Evolutionary conservation across 495 filamentous ascomycete species (phyloP).

Genomic region (Staphylotrichum longicolle): DNA sequence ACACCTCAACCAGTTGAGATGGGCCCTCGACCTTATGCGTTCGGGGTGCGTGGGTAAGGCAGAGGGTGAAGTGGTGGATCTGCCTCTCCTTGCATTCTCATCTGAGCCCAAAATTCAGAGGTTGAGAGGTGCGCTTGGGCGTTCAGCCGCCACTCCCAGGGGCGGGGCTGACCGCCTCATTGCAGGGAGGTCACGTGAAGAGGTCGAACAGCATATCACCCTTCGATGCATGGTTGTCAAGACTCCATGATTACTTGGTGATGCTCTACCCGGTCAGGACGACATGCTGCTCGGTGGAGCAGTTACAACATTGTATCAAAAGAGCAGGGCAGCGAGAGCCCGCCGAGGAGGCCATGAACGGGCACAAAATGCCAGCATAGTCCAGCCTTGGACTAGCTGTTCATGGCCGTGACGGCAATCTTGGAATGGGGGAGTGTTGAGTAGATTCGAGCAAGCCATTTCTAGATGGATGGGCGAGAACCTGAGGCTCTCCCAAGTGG

Average conservation of each 20-base stretch:
- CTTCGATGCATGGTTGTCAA: too few species aligned
- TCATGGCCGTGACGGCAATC: background rate
- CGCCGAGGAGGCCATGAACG: background rate
- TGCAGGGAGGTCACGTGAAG: slow-evolving; percentile 20
- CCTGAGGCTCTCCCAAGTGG: background rate
- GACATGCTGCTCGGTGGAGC: background rate
- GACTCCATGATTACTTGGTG: too few species aligned
- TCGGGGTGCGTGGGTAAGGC: background rate
- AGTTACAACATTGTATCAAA: slow-evolving; percentile 8
- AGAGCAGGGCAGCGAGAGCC: background rate
- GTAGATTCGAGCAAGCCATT: background rate
- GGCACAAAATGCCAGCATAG: background rate
- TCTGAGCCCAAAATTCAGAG: slow-evolving; percentile 13
- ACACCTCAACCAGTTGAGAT: background rate
- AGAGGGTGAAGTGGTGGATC: slow-evolving; percentile 3
- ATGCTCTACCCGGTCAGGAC: too few species aligned
- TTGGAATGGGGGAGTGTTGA: background rate
- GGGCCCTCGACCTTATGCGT: slow-evolving; percentile 1
- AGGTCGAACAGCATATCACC: too few species aligned
- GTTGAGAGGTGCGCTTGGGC: slow-evolving; percentile 15
- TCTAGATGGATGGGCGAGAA: background rate
- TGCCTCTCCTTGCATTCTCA: slow-evolving; percentile 3
- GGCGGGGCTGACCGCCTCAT: slow-evolving; percentile 12
- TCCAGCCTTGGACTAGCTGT: background rate
- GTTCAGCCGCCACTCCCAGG: slow-evolving; percentile 18